phyloP scores from a whole-genome alignment of 441 rosid species.

The Pelargonium australe region DNA sequence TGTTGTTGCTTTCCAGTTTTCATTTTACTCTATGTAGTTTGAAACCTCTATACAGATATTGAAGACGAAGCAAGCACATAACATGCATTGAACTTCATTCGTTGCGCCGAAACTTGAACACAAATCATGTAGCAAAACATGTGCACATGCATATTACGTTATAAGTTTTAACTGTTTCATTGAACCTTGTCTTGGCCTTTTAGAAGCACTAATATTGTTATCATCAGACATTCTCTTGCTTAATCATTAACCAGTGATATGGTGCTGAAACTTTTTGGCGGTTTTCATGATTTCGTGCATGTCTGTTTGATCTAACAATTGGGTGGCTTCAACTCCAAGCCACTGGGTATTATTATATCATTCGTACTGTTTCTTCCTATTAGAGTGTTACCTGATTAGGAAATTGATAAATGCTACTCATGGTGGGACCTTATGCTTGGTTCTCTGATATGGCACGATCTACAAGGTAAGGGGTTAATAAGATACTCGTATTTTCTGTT shows the following conservation, averaged over 20 bases:
- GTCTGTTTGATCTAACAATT: neutral
- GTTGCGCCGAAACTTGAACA: neutral
- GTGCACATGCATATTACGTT: neutral
- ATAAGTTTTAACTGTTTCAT: neutral
- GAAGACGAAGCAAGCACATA: neutral
- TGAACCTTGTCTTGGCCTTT: neutral
- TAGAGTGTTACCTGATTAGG: constrained; percentile 4
- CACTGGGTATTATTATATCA: neutral
- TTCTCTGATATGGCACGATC: constrained; percentile 27
- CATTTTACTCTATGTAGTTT: constrained; percentile 1
- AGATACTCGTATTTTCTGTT: constrained; percentile 15
- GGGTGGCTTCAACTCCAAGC: constrained; percentile 9
- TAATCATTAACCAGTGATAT: neutral
- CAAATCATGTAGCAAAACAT: neutral
- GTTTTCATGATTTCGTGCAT: neutral
- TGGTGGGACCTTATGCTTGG: neutral
- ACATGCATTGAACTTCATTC: constrained; percentile 3
- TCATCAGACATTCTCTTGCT: neutral
- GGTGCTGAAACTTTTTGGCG: neutral
- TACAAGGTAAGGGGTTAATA: constrained; percentile 12
- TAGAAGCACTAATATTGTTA: neutral
- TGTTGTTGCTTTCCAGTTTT: constrained; percentile 9
- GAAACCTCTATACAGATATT: neutral
- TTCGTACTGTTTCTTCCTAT: neutral
- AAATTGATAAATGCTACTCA: constrained; percentile 1